Percentiles rank a stretch among this genome's conserved stretches.
phyloP scores from a whole-genome alignment of 2,329 filamentous ascomycete genomes.

The Microsporum canis region DNA sequence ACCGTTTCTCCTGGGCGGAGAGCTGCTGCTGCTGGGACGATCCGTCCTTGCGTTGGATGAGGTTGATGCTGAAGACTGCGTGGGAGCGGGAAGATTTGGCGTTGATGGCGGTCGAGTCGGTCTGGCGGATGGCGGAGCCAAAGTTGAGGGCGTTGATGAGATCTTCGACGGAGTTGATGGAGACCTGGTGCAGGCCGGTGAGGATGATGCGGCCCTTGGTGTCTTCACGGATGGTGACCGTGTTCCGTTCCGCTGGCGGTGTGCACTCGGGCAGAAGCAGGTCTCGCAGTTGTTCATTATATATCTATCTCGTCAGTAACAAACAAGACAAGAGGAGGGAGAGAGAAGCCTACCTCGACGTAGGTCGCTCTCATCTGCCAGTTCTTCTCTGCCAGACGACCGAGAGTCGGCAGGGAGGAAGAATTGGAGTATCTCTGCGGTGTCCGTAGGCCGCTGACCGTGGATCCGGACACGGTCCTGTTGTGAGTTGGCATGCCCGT shows the following conservation, averaged over 20 bases:
- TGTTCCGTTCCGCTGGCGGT: conserved; percentile 56
- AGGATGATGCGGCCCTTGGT: conserved; percentile 87
- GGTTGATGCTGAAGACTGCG: conserved; percentile 89
- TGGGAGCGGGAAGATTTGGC: conserved; percentile 96
- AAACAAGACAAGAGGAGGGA: not conserved
- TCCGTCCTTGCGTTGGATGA: conserved; percentile 65
- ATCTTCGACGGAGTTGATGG: conserved; percentile 85
- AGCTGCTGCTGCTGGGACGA: conserved; percentile 26
- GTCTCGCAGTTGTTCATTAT: conserved; percentile 92
- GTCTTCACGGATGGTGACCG: conserved; percentile 89
- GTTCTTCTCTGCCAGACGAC: conserved; percentile 52
- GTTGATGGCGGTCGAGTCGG: conserved; percentile 93
- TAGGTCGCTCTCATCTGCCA: conserved; percentile 94
- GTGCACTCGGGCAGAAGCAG: conserved; percentile 68
- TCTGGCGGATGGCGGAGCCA: conserved; percentile 88
- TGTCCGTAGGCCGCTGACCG: conserved; percentile 58
- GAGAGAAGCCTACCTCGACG: conserved; percentile 45
- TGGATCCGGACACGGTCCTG: conserved; percentile 47
- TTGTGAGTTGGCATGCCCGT: conserved; percentile 28
- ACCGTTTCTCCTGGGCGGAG: conserved; percentile 63
- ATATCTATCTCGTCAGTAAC: conserved; percentile 51
- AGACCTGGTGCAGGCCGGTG: conserved; percentile 76
- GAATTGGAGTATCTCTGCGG: conserved; percentile 62
- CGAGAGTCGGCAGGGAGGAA: conserved; percentile 36
- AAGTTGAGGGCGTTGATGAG: conserved; percentile 80